Evolutionary conservation across 2,329 filamentous ascomycete species (phyloP).

Genomic region (Verticillium alfalfae): DNA sequence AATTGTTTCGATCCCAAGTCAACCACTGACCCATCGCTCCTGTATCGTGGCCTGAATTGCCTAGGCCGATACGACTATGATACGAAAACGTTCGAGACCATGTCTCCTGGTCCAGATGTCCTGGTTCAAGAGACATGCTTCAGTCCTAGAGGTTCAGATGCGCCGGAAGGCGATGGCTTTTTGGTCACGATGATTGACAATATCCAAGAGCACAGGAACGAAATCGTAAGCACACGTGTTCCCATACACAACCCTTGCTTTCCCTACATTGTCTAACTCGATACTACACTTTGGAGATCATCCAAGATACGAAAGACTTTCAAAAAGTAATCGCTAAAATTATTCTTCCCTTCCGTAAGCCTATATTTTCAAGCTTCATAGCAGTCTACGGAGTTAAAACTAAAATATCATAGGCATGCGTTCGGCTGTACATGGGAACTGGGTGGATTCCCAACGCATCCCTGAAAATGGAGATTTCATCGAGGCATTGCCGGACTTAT

Average conservation of each 20-base stretch:
- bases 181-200: conserved; percentile 22
- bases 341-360: neutral
- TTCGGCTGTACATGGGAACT: conserved; percentile 7
- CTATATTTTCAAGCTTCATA: too few species aligned
- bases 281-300: neutral
- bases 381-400: neutral
- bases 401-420: neutral
- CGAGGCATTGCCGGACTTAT: too few species aligned
- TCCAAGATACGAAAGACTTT: neutral
- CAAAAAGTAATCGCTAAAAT: neutral
- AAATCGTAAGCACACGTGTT: conserved; percentile 19
- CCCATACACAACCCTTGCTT: too few species aligned
- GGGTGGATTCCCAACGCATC: neutral
- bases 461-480: neutral
- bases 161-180: conserved; percentile 31
- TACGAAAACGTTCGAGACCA: conserved; percentile 15
- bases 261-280: neutral
- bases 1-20: conserved; percentile 28
- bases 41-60: conserved; percentile 5
- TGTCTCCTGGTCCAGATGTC: conserved; percentile 19
- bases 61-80: conserved; percentile 5
- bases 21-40: neutral
- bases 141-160: conserved; percentile 24
- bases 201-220: conserved; percentile 20
- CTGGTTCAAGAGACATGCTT: conserved; percentile 36